Evolutionary conservation across 2,329 filamentous ascomycete genomes (phyloP), one percentile per base, ranked within the genome.

Genomic region (Achaetomium macrosporum): DNA sequence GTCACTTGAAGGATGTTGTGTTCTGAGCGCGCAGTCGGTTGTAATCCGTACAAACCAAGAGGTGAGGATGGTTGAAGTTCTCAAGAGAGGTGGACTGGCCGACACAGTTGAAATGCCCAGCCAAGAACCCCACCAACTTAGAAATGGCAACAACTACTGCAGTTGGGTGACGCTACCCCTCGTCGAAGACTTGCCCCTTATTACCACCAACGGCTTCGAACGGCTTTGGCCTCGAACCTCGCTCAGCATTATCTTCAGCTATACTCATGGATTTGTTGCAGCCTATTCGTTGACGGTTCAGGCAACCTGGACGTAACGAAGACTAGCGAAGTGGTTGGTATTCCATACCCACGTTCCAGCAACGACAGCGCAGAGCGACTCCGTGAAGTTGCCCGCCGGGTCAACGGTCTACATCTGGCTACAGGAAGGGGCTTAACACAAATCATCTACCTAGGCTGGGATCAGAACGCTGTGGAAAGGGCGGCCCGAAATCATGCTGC

Each of bases 181-280:
- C n/a, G n/a, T 25, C 7, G 25, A 25, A 25, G 25, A 25, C 4
- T 25, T 7, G 25, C 25, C 25, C 25, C 7, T 25, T 7, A 25
- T 35, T 6, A 11, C 15, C 33, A 35, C 15, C 11, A 35, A 11
- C 33, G 10, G 10, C 10, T 35, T 35, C 33, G 5, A 35, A 11
- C 15, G 33, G 33, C 33, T 15, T 35, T 15, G 33, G 11, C 33
- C 33, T 5, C 33, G 4, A 3, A 35, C 5, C 10, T 15, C 25
- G 7, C 16, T 35, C 25, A 31, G 33, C 19, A n/a, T 17, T 17
- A 12, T 16, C 13, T 36, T 44, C 35, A 36, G 40, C 47, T 15
- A 25, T 37, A 13, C 58, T 46, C 63, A 66, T 66, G 64, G 62
- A 66, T 63, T 58, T 61, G 52, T 50, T 52, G 50, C 50, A 47